Base-by-base conservation (phyloP, 2,329 filamentous ascomycete genomes). In the Neophaeococcomyces mojaviensis region DNA sequence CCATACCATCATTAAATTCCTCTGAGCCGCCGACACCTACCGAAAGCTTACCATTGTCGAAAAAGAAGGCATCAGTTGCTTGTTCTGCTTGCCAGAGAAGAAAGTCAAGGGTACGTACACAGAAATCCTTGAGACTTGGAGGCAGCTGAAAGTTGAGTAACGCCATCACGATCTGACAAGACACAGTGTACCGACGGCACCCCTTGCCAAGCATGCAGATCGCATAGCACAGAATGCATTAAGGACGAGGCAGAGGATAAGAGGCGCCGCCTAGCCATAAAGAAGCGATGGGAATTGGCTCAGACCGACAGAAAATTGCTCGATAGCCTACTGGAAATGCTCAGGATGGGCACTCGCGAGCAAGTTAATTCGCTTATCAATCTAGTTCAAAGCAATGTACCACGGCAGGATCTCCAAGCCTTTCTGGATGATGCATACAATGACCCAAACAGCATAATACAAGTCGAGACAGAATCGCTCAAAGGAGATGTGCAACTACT, bases 61-160 rank as follows among this genome's bases (percentile, higher is more conserved):
- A 37, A 20, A 16, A 16, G 16, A 37, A 37, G n/a, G 35, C 35
- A 18, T 37, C 35, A 3, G 3, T 37, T 37, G 35, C 35, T 37
- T 37, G 35, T 12, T 37, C 35, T 3, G 18, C 35, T 16, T 37
- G 35, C 35, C 3, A 12, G 35, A 16, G 16, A 37, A 37, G 35
- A 37, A 37, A 37, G 12, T 37, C 35, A 37, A 37, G 35, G 35
- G 35, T 37, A 37, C 13, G 35, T 37, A 3, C n/a, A 12, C n/a
- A 9, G 13, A 20, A 16, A 16, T 16, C 12, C 12, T 5, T 18
- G 7, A 19, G n/a, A 5, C 16, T 13, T n/a, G 13, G 32, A 6
- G 32, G 7, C 13, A 6, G 3, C 16, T 16, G 9, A 12, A 12
- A 20, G 35, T 37, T 20, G 35, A 37, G 13, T 20, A 20, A 18